Evolutionary conservation across 2,329 filamentous ascomycete species (phyloP), one percentile per base, ranked within the genome.

Genomic region (Alternaria viburni): DNA sequence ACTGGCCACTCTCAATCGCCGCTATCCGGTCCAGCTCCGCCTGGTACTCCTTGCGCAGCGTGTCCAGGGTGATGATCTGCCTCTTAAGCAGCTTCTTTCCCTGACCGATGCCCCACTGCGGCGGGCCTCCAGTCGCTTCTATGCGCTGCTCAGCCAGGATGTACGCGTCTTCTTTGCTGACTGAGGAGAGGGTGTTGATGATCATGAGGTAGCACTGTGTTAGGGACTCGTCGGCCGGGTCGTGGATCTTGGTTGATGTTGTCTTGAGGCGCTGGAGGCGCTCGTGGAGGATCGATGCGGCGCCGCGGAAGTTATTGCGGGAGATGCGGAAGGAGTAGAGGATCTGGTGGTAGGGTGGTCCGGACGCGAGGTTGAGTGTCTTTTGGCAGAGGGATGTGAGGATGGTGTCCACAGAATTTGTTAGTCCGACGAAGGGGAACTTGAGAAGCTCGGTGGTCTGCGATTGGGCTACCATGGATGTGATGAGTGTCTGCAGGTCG

Each of bases 101-200:
- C 73, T 79, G 69, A 28, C 71, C 70, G 19, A 75, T 73, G 9
- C 71, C 71, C 72, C 69, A 76, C 13, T 73, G 71, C 41, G 71
- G 75, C 41, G 66, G 66, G 45, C 64, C 66, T 45, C 65, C 66
- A 47, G 60, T 66, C 50, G 82, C 84, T 73, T 80, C 81, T 60
- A 84, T 80, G 12, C 80, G 79, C 32, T 83, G 79, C 44, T 86
- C 84, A 17, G 86, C 85, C 19, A 89, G 81, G n/a, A 97, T 88
- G 87, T 96, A 99, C 1, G 90, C 91, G 74, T 97, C 91, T 66
- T 92, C 88, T 61, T 89, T 84, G 52, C 92, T 89, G 44, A 97
- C 93, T 67, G 93, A 97, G 69, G 91, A 93, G 64, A 99, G 84
- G 1, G 93, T 90, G 77, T 99, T 99, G 82, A 99, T 97, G 47